These are phyloP conservation scores for Diutina siamensis DNA, from an alignment of 1,139 yeast genomes.

Conservation along the genomic window DNA sequence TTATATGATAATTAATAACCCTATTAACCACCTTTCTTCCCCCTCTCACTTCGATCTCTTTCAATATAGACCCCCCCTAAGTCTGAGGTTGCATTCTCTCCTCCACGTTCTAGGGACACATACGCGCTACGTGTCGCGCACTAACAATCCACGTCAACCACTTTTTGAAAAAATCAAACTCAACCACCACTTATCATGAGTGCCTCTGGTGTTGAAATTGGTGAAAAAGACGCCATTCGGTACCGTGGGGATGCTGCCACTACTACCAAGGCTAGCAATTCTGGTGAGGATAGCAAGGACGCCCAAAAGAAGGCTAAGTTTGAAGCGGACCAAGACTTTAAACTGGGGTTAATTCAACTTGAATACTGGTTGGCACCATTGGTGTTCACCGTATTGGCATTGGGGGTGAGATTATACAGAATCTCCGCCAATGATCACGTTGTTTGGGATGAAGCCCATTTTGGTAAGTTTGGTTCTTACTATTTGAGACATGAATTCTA, in stretches of 20 bases:
- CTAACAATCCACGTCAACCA: constrained; percentile 5
- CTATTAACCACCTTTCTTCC: too few species aligned
- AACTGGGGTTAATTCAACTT: constrained; percentile 19
- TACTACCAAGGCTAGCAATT: neutral
- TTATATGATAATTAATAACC: too few species aligned
- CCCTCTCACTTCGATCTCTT: too few species aligned
- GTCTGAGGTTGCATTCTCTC: too few species aligned
- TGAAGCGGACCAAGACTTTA: constrained; percentile 22
- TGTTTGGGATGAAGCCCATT: constrained; percentile 64
- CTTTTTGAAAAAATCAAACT: neutral
- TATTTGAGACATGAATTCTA: constrained; percentile 88
- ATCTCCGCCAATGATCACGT: constrained; percentile 40
- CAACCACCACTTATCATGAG: constrained; percentile 2
- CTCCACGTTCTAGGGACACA: neutral
- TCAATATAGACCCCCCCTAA: too few species aligned
- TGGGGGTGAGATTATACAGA: constrained; percentile 41
- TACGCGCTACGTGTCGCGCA: neutral
- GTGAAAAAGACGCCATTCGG: constrained; percentile 6
- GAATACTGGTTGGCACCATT: constrained; percentile 31
- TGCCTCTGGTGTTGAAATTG: constrained; percentile 4
- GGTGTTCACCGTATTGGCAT: constrained; percentile 17
- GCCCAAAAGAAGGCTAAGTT: constrained; percentile 17
- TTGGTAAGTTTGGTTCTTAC: constrained; percentile 91
- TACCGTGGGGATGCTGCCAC: neutral
- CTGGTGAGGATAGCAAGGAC: neutral